Conservation (phyloP, 1,284 basidiomycete species). For the Papiliotrema nemorosa region DNA sequence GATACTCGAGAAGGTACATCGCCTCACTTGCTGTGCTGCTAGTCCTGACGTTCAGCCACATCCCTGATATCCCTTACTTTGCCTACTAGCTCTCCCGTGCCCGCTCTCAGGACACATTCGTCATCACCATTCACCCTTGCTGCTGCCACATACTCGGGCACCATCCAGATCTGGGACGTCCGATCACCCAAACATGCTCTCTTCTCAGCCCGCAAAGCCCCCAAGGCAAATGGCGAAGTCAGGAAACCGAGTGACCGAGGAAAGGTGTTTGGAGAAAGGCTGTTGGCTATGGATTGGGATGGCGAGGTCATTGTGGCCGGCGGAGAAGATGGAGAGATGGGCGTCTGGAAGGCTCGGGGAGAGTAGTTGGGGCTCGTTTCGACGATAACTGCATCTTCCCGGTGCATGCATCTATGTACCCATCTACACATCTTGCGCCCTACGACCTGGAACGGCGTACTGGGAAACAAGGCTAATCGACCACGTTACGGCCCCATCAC, state of each 20-base stretch:
- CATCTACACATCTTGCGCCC: too few species aligned
- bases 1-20: constrained; percentile 51
- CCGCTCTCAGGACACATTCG: constrained; percentile 61
- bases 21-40: neutral
- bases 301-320: constrained; percentile 68
- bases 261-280: constrained; percentile 57
- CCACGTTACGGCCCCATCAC: too few species aligned
- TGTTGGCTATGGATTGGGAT: constrained; percentile 71
- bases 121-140: constrained; percentile 66
- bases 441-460: too few species aligned
- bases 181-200: constrained; percentile 58
- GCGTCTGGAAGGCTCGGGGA: constrained; percentile 63
- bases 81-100: constrained; percentile 62
- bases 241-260: constrained; percentile 42
- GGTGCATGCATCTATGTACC: too few species aligned
- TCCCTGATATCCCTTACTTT: constrained; percentile 57
- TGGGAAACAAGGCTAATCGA: too few species aligned
- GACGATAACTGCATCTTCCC: too few species aligned
- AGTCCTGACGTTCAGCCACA: constrained; percentile 31
- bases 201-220: constrained; percentile 52
- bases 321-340: constrained; percentile 73
- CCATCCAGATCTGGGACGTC: constrained; percentile 81
- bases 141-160: constrained; percentile 77
- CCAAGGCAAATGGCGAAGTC: constrained; percentile 23
- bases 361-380: too few species aligned